These are phyloP conservation scores for Scleromitrula shiraiana DNA, from an alignment of 2,329 filamentous ascomycete genomes.

Conservation along the genomic window DNA sequence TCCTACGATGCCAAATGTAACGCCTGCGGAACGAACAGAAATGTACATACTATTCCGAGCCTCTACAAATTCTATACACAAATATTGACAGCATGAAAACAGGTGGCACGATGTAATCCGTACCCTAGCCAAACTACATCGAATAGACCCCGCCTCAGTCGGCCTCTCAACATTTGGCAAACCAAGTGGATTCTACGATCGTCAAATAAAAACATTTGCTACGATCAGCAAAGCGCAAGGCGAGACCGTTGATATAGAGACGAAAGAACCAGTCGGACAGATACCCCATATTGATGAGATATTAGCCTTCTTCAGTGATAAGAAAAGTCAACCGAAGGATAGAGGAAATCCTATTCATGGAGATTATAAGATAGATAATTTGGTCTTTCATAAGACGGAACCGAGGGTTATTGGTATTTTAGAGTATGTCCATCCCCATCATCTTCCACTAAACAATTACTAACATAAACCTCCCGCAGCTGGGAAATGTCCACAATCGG, in stretches of 20 bases:
- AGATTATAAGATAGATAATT: constrained; percentile 92
- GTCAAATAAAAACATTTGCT: constrained; percentile 77
- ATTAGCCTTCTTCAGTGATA: constrained; percentile 67
- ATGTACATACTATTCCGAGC: constrained; percentile 50
- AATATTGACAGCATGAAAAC: constrained; percentile 5
- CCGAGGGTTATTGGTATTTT: constrained; percentile 84
- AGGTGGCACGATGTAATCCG: constrained; percentile 77
- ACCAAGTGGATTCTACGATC: constrained; percentile 68
- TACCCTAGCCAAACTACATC: constrained; percentile 80
- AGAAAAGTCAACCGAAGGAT: constrained; percentile 64
- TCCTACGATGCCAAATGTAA: constrained; percentile 67
- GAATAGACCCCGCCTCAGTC: constrained; percentile 57
- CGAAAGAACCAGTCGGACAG: constrained; percentile 64
- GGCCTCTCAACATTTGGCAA: constrained; percentile 69
- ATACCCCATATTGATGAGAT: constrained; percentile 79
- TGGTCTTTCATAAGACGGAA: constrained; percentile 84
- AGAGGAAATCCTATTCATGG: constrained; percentile 78
- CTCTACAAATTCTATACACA: not conserved
- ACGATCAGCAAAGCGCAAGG: constrained; percentile 75
- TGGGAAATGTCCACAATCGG: constrained; percentile 99
- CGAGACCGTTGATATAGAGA: constrained; percentile 66
- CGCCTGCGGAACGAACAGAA: constrained; percentile 57
- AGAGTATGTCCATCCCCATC: constrained; percentile 48
- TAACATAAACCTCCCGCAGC: constrained; percentile 30
- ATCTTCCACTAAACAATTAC: not conserved